Percentiles rank a stretch among this genome's conserved stretches.
Evolutionary conservation across 2,329 filamentous ascomycete genomes (phyloP).

Genomic region (Ambrosiella cleistominuta): DNA sequence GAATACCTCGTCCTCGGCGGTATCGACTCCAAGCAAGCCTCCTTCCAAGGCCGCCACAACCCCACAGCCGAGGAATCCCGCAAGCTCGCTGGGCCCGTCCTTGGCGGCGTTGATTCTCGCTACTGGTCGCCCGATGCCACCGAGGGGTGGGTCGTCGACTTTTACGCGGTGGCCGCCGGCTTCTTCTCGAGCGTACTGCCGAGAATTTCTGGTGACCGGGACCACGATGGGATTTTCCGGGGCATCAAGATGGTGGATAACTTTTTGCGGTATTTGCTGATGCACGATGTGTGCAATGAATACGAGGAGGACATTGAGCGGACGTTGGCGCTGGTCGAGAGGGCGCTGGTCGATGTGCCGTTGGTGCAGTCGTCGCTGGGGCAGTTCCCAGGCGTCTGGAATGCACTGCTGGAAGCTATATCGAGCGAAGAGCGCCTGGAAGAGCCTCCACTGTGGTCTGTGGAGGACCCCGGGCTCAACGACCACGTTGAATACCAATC

Average conservation of each 20-base stretch:
- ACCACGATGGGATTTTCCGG: constrained; percentile 21
- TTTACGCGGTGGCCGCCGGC: constrained; percentile 56
- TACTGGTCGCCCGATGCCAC: constrained; percentile 24
- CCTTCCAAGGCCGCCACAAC: constrained; percentile 31
- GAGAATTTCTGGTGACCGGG: background rate
- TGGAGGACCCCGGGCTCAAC: background rate
- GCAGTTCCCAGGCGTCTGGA: constrained; percentile 60
- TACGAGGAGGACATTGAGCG: constrained; percentile 47
- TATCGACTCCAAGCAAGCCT: constrained; percentile 38
- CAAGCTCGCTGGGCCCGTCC: constrained; percentile 32
- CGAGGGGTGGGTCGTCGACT: constrained; percentile 57
- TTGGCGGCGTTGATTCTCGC: constrained; percentile 38
- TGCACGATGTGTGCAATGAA: constrained; percentile 76
- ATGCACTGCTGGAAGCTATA: constrained; percentile 40
- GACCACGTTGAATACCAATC: background rate
- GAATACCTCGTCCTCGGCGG: constrained; percentile 75
- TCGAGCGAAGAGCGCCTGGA: background rate
- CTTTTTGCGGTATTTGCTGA: constrained; percentile 73
- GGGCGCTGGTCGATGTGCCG: constrained; percentile 49
- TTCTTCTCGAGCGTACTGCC: constrained; percentile 43
- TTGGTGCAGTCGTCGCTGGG: constrained; percentile 33
- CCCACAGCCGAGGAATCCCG: constrained; percentile 38
- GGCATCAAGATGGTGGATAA: constrained; percentile 48
- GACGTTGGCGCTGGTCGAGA: constrained; percentile 48
- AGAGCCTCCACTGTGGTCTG: background rate